Evolutionary conservation across 148 eudicot species (phyloP).

Genomic region (Vaccinium macrocarpon): DNA sequence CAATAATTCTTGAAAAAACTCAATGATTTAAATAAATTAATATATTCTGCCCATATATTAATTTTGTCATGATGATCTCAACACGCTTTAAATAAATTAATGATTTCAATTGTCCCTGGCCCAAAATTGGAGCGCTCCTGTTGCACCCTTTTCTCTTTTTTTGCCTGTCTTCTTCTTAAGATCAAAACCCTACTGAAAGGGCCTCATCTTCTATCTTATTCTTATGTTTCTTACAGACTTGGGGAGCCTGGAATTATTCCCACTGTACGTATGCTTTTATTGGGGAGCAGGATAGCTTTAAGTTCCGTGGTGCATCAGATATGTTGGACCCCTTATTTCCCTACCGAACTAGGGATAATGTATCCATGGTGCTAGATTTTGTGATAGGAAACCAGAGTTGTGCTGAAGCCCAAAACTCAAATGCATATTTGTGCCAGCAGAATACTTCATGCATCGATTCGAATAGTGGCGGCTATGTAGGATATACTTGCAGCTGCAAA

Average conservation of each 20-base stretch:
- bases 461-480: constrained; percentile 10
- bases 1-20: too few species aligned
- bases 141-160: too few species aligned
- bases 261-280: constrained; percentile 22
- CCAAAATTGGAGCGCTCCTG: too few species aligned
- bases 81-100: too few species aligned
- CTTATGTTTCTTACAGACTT: background rate
- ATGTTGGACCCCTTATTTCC: constrained; percentile 11
- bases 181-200: too few species aligned
- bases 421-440: constrained; percentile 13
- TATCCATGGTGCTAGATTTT: constrained; percentile 32
- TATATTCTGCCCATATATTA: too few species aligned
- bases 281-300: constrained; percentile 11
- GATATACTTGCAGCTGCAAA: constrained; percentile 32
- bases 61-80: too few species aligned
- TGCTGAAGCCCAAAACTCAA: constrained; percentile 13
- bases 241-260: background rate
- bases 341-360: background rate
- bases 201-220: too few species aligned
- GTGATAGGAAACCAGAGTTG: constrained; percentile 9
- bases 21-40: too few species aligned
- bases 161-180: too few species aligned
- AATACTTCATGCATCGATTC: constrained; percentile 24
- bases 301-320: constrained; percentile 18
- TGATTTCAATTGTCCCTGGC: too few species aligned